Base-by-base conservation (phyloP, 2,329 filamentous ascomycete genomes). In the Sporothrix curviconia region DNA sequence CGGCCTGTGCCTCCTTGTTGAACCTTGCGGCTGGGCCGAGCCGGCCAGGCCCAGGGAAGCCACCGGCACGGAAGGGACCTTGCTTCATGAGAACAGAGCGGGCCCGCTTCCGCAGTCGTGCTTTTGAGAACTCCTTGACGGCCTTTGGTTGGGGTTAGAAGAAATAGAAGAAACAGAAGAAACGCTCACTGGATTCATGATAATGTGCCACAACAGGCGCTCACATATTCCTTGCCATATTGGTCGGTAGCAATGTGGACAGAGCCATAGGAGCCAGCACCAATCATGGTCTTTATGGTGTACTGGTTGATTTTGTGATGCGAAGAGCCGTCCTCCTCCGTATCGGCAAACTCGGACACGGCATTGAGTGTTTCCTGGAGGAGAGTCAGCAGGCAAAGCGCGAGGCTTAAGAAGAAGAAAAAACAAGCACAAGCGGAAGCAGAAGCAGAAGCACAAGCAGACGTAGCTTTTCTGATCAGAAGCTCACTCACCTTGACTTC, bases 101-200 rank as follows among this genome's bases (percentile, higher is more conserved):
- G 15, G 89, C 90, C 56, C 91, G 87, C 74, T 92, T 96, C 52
- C 92, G 85, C 56, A 99, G 77, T 36, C 92, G 85, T 2, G 89
- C 84, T 70, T 99, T 99, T 59, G 92, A 97, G 72, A 99, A 97
- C 68, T 97, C 92, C 72, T 99, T 99, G 68, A 97, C 84, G 58
- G 94, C 92, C 92, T 96, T 19, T 25, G 68, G 19, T 59, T 14
- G 9, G 46, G 56, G 49, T 55, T 55, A 64, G 61, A 52, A 66
- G 11, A 19, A 4, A n/a, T 14, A n/a, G n/a, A n/a, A n/a, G n/a
- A n/a, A n/a, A n/a, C n/a, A n/a, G n/a, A n/a, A n/a, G n/a, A n/a
- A n/a, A n/a, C n/a, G n/a, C n/a, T n/a, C n/a, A n/a, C n/a, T n/a
- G n/a, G n/a, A n/a, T n/a, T n/a, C n/a, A n/a, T n/a, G n/a, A n/a